phyloP scores from a whole-genome alignment of 139 green algal species.

The Yamagishiella unicocca region DNA sequence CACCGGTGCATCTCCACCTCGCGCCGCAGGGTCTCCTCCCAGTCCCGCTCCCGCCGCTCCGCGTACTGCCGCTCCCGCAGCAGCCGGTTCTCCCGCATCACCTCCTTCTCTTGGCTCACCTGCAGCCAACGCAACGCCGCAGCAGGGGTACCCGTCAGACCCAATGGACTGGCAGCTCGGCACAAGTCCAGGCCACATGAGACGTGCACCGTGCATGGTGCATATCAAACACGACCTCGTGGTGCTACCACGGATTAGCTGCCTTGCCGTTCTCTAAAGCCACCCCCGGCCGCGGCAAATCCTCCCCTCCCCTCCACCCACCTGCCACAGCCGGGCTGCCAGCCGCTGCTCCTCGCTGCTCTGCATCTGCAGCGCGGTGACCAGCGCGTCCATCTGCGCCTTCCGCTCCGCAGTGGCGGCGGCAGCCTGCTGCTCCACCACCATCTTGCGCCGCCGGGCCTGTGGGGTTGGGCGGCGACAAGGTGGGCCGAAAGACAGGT shows the following conservation, averaged over 20 bases:
- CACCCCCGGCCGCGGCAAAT: too few species aligned
- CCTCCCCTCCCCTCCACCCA: too few species aligned
- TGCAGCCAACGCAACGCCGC: constrained; percentile 24
- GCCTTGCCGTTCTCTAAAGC: too few species aligned
- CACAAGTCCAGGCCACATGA: too few species aligned
- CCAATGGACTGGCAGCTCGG: too few species aligned
- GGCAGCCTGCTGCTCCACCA: constrained; percentile 70
- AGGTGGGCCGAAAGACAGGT: too few species aligned
- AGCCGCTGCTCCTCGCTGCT: constrained; percentile 71
- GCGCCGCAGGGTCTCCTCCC: constrained; percentile 61
- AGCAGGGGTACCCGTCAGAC: too few species aligned
- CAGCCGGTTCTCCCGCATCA: constrained; percentile 74
- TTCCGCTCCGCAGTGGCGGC: constrained; percentile 56
- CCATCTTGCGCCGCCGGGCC: constrained; percentile 55
- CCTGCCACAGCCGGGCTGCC: constrained; percentile 68
- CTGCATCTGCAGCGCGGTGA: constrained; percentile 63
- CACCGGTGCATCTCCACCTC: constrained; percentile 72
- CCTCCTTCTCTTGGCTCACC: constrained; percentile 73
- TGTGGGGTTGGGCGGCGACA: too few species aligned
- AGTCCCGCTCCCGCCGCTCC: constrained; percentile 71
- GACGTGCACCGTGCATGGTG: too few species aligned
- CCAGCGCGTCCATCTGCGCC: constrained; percentile 60
- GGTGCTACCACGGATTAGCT: too few species aligned
- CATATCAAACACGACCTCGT: too few species aligned
- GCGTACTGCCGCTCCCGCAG: constrained; percentile 77